These are phyloP conservation scores for Pyrenula massariospora DNA, from an alignment of 495 filamentous ascomycete species.

Conservation along the genomic window DNA sequence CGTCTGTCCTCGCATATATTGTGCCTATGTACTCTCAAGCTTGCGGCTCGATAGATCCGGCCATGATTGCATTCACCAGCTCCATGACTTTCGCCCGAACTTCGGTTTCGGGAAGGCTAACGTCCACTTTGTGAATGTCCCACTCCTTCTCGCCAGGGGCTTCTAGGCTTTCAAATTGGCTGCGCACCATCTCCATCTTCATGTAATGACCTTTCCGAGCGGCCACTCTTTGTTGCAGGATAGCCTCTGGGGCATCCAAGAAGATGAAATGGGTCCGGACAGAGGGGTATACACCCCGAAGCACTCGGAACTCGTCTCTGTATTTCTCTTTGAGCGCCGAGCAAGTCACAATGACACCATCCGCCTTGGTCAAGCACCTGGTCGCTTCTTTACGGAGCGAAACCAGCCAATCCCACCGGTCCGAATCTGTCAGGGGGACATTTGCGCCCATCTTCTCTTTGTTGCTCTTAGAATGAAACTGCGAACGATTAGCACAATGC, in stretches of 20 bases:
- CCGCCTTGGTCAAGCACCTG: slow-evolving; percentile 42
- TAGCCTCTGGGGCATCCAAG: slow-evolving; percentile 62
- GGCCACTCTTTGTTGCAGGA: slow-evolving; percentile 62
- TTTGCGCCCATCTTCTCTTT: slow-evolving; percentile 88
- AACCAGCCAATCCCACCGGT: slow-evolving; percentile 98
- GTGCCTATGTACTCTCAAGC: too few species aligned
- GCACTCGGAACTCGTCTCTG: slow-evolving; percentile 89
- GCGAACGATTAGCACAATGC: slow-evolving; percentile 1
- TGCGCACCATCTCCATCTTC: slow-evolving; percentile 95
- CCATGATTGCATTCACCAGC: slow-evolving; percentile 23
- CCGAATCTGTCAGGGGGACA: slow-evolving; percentile 81
- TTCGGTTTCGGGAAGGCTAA: slow-evolving; percentile 47
- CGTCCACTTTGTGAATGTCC: slow-evolving; percentile 79
- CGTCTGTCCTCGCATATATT: too few species aligned
- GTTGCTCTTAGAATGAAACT: slow-evolving; percentile 82
- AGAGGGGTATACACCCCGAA: slow-evolving; percentile 62
- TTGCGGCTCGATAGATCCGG: too few species aligned
- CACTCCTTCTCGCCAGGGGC: slow-evolving; percentile 64
- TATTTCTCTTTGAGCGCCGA: slow-evolving; percentile 95
- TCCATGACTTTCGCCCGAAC: slow-evolving; percentile 56
- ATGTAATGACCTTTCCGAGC: slow-evolving; percentile 81
- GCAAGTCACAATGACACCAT: slow-evolving; percentile 90
- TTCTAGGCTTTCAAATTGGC: slow-evolving; percentile 78
- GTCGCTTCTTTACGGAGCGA: slow-evolving; percentile 73
- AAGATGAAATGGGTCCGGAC: slow-evolving; percentile 90